Conservation (phyloP, 768 basidiomycete species). For the Suillus alpinus region DNA sequence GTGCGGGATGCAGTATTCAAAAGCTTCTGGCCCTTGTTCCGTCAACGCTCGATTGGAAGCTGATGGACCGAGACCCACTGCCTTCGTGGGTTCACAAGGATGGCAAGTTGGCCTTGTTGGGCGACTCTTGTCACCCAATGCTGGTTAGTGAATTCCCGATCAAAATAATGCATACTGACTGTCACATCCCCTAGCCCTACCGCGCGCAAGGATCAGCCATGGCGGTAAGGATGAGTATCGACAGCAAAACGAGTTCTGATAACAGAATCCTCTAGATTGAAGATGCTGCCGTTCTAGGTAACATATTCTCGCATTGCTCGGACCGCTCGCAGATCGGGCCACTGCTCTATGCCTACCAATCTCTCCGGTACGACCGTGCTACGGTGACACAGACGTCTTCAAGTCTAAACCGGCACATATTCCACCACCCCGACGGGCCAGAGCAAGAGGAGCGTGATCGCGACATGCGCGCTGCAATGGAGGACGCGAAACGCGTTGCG, state of each 20-base stretch:
- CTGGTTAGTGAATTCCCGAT: slow-evolving; percentile 25
- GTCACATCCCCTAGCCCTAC: slow-evolving; percentile 39
- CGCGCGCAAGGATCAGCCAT: slow-evolving; percentile 56
- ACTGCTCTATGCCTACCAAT: slow-evolving; percentile 51
- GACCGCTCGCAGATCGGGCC: slow-evolving; percentile 40
- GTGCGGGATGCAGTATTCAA: slow-evolving; percentile 30
- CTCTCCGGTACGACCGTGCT: slow-evolving; percentile 49
- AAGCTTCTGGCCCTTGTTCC: slow-evolving; percentile 45
- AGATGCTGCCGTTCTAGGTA: slow-evolving; percentile 40
- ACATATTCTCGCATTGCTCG: slow-evolving; percentile 48
- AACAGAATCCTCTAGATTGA: slow-evolving; percentile 27
- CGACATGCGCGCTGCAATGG: slow-evolving; percentile 50
- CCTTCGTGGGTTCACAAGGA: slow-evolving; percentile 46
- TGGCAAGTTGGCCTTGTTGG: slow-evolving; percentile 45
- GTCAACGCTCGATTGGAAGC: slow-evolving; percentile 43
- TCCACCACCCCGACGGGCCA: slow-evolving; percentile 56
- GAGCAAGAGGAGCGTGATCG: slow-evolving; percentile 50
- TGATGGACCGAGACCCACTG: slow-evolving; percentile 50
- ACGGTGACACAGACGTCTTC: slow-evolving; percentile 48
- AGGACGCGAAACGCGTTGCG: slow-evolving; percentile 29
- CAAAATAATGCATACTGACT: background rate
- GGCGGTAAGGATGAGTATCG: slow-evolving; percentile 35
- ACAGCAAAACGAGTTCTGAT: background rate
- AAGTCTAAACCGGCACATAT: slow-evolving; percentile 49
- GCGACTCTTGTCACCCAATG: slow-evolving; percentile 60